Base-by-base conservation (phyloP, 148 eudicot species). In the Vaccinium corymbosum region DNA sequence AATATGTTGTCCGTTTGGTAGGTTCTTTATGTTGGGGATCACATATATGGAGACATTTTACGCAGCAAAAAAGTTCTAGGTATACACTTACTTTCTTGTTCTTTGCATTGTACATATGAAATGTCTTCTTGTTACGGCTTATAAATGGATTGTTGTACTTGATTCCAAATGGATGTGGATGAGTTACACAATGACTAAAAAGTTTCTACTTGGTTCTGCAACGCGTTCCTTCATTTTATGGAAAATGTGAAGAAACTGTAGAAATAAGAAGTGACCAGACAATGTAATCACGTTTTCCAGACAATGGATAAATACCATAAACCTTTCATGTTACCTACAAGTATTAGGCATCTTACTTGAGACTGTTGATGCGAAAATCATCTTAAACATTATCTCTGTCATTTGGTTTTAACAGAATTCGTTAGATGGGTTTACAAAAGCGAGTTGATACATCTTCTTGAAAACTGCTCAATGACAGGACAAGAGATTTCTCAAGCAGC, bases 11-110 rank as follows among this genome's bases (percentile, higher is more conserved):
- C 82, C 35, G 59, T 86, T 77, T 88, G 80, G 68, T 88, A 95
- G 98, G 98, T 95, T 87, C 92, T 95, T 56, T 95, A 95, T 85
- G 98, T 93, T 81, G 98, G 98, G 78, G 98, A 95, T 85, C 98
- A 95, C 91, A 95, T 95, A 83, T 95, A 95, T 88, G 98, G 98
- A 64, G 98, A 95, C 86, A 95, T 95, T 76, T 87, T 95, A 78
- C 94, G 98, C 88, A 95, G 98, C 88, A 94, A 94, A 91, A 96
- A 96, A 64, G 92, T 93, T 87, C 91, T 97, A 32, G 99, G 99
- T 97, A 94, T 61, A 85, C 6, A 4, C 42, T 73, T 6, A 55
- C 14, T 76, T 59, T 87, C 50, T 77, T 79, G 78, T 74, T 32
- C 51, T 56, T 68, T 6, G 8, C 19, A 56, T 48, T 20, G 46